Base-by-base conservation (phyloP, 139 green algal genomes). In the Chlorella vulgaris region DNA sequence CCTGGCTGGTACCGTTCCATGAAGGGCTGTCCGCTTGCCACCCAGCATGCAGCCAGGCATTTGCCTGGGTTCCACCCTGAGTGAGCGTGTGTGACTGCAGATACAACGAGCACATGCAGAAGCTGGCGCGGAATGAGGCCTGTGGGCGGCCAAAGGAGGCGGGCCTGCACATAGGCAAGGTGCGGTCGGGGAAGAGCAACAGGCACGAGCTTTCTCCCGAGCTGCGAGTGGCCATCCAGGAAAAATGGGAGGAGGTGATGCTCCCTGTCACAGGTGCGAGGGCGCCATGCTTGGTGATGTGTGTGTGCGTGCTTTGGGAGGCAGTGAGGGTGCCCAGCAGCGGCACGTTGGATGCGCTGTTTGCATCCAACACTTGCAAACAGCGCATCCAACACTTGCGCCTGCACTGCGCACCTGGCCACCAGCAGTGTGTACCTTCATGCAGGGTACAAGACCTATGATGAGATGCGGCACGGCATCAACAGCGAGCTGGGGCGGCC, bases 401-500 rank as follows among this genome's bases (percentile, higher is more conserved):
- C n/a, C n/a, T n/a, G n/a, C n/a, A n/a, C n/a, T n/a, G n/a, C n/a
- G n/a, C n/a, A n/a, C n/a, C n/a, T n/a, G n/a, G n/a, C n/a, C n/a
- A n/a, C n/a, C n/a, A n/a, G n/a, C n/a, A n/a, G n/a, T n/a, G n/a
- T n/a, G n/a, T n/a, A n/a, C n/a, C n/a, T n/a, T n/a, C n/a, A n/a
- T 70, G 74, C 74, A 80, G 81, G 81, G 6, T 88, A 62, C 28
- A 13, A 21, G 26, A 87, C 33, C 26, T 89, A 89, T 65, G 47
- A 47, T 24, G 86, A 88, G 33, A 93, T 96, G 87, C 53, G 82
- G 47, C 26, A 19, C 24, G 33, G 66, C 35, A 61, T 86, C 47
- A 83, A 86, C 55, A 63, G 26, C 2, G 82, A 86, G 29, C 63
- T 83, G 47, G 65, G 66, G 10, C 40, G 66, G 68, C 63, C 15